These are phyloP conservation scores for Cryphonectria radicalis DNA, from an alignment of 2,329 filamentous ascomycete genomes.

Conservation along the genomic window DNA sequence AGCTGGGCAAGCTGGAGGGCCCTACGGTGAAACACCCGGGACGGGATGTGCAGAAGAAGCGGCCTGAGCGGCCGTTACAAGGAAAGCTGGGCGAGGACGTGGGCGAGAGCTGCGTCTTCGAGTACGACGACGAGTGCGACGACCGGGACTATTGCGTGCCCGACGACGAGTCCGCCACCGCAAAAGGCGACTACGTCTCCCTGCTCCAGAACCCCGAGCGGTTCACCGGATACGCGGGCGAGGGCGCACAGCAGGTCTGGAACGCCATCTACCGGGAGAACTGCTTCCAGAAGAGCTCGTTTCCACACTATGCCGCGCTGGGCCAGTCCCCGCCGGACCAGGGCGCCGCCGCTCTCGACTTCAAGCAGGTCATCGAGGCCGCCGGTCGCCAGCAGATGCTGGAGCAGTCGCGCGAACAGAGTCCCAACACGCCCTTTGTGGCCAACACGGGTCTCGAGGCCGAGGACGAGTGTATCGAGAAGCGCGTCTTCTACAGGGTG, in stretches of 20 bases:
- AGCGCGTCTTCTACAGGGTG: constrained; percentile 96
- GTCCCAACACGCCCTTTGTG: constrained; percentile 61
- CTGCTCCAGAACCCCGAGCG: constrained; percentile 91
- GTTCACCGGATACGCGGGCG: constrained; percentile 91
- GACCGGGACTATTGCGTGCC: constrained; percentile 95
- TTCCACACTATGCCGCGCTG: constrained; percentile 61
- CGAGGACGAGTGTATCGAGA: constrained; percentile 94
- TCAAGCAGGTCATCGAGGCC: constrained; percentile 63
- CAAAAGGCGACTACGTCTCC: constrained; percentile 95
- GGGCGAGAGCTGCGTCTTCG: constrained; percentile 93
- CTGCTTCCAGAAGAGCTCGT: constrained; percentile 78
- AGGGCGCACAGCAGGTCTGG: constrained; percentile 89
- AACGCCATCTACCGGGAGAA: constrained; percentile 97
- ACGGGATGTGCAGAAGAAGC: constrained; percentile 71
- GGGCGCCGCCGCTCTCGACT: constrained; percentile 62
- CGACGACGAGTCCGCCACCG: constrained; percentile 84
- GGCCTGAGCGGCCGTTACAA: constrained; percentile 74
- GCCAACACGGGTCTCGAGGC: constrained; percentile 70
- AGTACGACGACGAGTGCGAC: constrained; percentile 97
- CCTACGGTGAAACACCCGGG: constrained; percentile 89
- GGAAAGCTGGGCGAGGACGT: constrained; percentile 84
- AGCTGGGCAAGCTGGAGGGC: constrained; percentile 89
- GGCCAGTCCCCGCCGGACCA: constrained; percentile 49
- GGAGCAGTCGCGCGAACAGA: constrained; percentile 60
- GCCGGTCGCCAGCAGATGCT: constrained; percentile 65